phyloP scores from a whole-genome alignment of 345 rosid genomes.

The Hypericum androsaemum region DNA sequence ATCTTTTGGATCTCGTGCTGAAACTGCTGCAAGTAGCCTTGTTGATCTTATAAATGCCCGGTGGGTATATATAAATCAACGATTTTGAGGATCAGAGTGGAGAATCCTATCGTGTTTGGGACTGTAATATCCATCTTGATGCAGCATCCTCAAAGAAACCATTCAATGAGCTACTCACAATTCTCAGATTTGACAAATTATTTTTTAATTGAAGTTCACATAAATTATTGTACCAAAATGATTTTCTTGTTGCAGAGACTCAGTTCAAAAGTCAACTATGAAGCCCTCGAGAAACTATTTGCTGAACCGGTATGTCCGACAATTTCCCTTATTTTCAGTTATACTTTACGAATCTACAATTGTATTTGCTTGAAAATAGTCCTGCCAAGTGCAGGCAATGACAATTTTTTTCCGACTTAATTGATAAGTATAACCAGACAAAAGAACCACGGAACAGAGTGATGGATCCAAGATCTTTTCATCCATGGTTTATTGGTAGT shows the following conservation, averaged over 20 bases:
- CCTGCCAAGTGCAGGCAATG: neutral
- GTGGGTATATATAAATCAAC: too few species aligned
- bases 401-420: neutral
- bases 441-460: too few species aligned
- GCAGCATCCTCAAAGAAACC: too few species aligned
- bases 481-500: too few species aligned
- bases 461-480: too few species aligned
- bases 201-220: neutral
- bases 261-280: slow-evolving; percentile 57
- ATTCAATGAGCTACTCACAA: too few species aligned
- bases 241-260: slow-evolving; percentile 43
- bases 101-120: too few species aligned
- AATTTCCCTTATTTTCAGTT: neutral
- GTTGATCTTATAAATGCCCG: neutral
- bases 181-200: neutral
- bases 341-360: neutral
- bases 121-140: too few species aligned
- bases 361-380: neutral
- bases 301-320: slow-evolving; percentile 42
- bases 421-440: too few species aligned
- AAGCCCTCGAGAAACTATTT: slow-evolving; percentile 58
- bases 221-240: neutral
- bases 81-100: too few species aligned
- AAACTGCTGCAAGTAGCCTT: neutral
- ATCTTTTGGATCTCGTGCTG: neutral